Base-by-base conservation (phyloP, 2,329 filamentous ascomycete genomes). In the Phyllosticta paracitricarpa region DNA sequence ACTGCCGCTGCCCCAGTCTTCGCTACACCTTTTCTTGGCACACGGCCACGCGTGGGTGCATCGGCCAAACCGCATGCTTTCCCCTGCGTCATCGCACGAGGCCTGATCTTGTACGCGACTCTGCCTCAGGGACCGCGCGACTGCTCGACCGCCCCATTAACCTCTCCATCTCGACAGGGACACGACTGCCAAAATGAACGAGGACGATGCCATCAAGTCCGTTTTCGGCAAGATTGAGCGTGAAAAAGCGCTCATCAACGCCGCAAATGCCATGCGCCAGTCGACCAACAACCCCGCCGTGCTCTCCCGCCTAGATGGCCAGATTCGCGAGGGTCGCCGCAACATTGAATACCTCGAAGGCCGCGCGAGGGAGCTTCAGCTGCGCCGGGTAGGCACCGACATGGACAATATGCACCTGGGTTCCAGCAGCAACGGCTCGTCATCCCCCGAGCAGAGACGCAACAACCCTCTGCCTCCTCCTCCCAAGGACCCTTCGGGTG, bases 221-320 rank as follows among this genome's bases (percentile, higher is more conserved):
- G 91, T 99, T 78, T 86, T 89, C 79, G 89, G 87, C 80, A 97
- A 99, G 88, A 97, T 99, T 77, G 91, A 97, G 81, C 87, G 93
- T 75, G 94, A 99, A 78, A 93, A 92, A 82, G 89, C 88, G 70
- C 86, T 97, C 72, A 94, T 99, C 81, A 89, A 89, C 76, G 93
- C 91, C 70, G 93, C 93, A 68, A 94, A 90, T 77, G 85, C 89
- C 69, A 96, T 99, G 92, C 89, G 91, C 77, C 88, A 92, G 77
- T 92, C 94, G 75, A 97, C 93, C 68, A 90, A 91, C 79, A 99
- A 99, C 76, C 89, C 92, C 68, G 84, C 86, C 64, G 93, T 97
- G 66, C 88, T 91, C 72, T 92, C 92, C 69, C 86, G 91, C 71
- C 86, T 96, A 74, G 93, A 97, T 72, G 89, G 87, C 65, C 91